Evolutionary conservation across 768 basidiomycete genomes (phyloP).

Genomic region (Pulveroboletus sp.): DNA sequence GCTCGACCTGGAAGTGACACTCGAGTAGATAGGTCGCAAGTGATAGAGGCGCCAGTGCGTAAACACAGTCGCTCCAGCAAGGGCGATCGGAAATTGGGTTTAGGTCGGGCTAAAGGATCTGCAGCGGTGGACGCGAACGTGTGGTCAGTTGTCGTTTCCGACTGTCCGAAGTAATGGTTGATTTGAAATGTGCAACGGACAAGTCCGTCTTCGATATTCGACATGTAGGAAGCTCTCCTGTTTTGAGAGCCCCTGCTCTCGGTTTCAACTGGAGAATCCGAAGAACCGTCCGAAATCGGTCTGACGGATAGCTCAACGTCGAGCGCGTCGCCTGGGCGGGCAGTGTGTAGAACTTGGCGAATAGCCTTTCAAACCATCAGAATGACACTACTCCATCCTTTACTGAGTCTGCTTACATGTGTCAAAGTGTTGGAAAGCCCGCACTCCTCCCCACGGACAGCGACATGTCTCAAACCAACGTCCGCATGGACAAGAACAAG

Average conservation of each 20-base stretch:
- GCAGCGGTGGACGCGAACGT: conserved; percentile 3
- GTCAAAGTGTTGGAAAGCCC: conserved; percentile 78
- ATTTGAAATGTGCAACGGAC: conserved; percentile 59
- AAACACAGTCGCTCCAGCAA: conserved; percentile 60
- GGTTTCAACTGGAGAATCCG: conserved; percentile 24
- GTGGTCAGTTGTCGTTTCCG: conserved; percentile 18
- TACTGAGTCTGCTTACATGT: conserved; percentile 59
- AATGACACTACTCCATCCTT: conserved; percentile 1
- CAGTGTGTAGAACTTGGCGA: conserved; percentile 73
- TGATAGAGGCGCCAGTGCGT: conserved; percentile 51
- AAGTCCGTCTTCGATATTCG: conserved; percentile 33
- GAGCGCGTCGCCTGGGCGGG: conserved; percentile 75
- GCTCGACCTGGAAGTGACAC: conserved; percentile 45
- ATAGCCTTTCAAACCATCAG: conserved; percentile 55
- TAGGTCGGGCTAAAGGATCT: conserved; percentile 26
- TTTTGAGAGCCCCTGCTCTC: conserved; percentile 22
- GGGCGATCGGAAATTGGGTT: conserved; percentile 45
- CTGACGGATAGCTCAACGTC: conserved; percentile 76
- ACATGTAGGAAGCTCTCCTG: conserved; percentile 25
- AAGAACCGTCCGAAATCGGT: conserved; percentile 24
- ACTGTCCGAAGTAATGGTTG: conserved; percentile 42
- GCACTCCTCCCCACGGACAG: conserved; percentile 82
- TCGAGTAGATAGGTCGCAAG: conserved; percentile 40
- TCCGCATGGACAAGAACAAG: conserved; percentile 90
- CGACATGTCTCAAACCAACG: conserved; percentile 82